Evolutionary conservation across 345 rosid species (phyloP).

Genomic region (Stellera chamaejasme): DNA sequence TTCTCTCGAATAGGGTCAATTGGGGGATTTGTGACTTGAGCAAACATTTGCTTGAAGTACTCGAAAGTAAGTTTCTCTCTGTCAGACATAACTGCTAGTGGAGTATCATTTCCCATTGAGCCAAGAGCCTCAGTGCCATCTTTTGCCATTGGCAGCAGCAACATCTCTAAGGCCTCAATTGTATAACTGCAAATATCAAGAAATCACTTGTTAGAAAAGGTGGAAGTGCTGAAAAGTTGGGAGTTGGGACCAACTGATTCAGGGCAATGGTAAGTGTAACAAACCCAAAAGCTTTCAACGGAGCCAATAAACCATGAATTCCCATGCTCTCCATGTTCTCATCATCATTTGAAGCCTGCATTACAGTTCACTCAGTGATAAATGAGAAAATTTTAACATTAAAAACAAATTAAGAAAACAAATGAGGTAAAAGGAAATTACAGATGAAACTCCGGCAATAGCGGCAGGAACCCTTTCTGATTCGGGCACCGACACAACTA

Average conservation of each 20-base stretch:
- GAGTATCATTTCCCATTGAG: conserved; percentile 99
- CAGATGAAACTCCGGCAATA: conserved; percentile 61
- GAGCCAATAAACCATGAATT: conserved; percentile 79
- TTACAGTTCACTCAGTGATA: conserved; percentile 9
- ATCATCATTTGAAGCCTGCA: conserved; percentile 64
- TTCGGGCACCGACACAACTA: conserved; percentile 61
- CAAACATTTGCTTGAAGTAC: conserved; percentile 99
- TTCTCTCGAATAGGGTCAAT: conserved; percentile 99
- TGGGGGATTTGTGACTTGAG: conserved; percentile 99
- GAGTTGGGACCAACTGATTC: not conserved
- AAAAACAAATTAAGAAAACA: not conserved
- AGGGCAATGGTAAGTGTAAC: conserved; percentile 6
- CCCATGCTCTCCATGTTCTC: conserved; percentile 85
- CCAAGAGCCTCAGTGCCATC: conserved; percentile 97
- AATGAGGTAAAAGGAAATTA: conserved; percentile 23
- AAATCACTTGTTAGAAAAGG: not conserved
- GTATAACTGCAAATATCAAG: conserved; percentile 57
- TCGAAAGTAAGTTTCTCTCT: conserved; percentile 85
- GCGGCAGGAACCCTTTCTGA: conserved; percentile 49
- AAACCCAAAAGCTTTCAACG: conserved; percentile 96
- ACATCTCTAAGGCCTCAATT: conserved; percentile 94
- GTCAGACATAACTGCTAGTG: conserved; percentile 94
- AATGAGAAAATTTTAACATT: not conserved
- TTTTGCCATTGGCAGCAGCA: conserved; percentile 98
- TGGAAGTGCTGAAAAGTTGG: conserved; percentile 1